phyloP scores from a whole-genome alignment of 345 rosid genomes.

The Eucalyptus grandis region DNA sequence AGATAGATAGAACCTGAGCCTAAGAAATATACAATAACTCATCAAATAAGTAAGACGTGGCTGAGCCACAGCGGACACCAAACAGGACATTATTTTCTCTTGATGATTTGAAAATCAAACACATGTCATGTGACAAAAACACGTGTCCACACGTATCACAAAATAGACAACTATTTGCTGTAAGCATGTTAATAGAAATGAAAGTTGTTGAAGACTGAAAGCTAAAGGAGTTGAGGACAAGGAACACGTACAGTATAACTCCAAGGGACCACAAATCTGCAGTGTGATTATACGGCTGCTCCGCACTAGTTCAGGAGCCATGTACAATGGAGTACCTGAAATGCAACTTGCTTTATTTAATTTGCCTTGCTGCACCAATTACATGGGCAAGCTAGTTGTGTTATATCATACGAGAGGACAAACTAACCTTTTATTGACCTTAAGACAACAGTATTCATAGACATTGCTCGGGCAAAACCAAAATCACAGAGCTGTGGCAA shows the following conservation, averaged over 20 bases:
- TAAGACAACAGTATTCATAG: conserved; percentile 90
- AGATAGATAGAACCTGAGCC: not conserved
- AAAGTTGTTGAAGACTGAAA: not conserved
- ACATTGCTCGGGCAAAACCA: conserved; percentile 99
- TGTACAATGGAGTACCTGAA: conserved; percentile 93
- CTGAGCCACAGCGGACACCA: not conserved
- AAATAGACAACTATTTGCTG: not conserved
- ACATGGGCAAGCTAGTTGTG: not conserved
- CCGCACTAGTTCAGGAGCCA: conserved; percentile 99
- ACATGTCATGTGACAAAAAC: not conserved
- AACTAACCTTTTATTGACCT: conserved; percentile 84
- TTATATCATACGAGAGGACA: not conserved
- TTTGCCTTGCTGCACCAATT: not conserved
- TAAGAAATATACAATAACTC: not conserved
- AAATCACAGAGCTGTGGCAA: conserved; percentile 85
- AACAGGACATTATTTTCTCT: not conserved
- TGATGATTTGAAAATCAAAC: not conserved
- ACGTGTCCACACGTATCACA: not conserved
- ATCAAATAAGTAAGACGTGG: not conserved
- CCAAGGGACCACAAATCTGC: conserved; percentile 99
- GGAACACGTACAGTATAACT: conserved; percentile 71
- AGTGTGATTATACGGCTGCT: conserved; percentile 97
- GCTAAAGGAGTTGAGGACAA: not conserved
- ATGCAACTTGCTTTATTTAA: not conserved
- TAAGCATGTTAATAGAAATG: not conserved